Percentiles rank a stretch among this genome's conserved stretches.
Conservation (phyloP, 192 early-diverging fungal genomes). For the Backusella luteola region DNA sequence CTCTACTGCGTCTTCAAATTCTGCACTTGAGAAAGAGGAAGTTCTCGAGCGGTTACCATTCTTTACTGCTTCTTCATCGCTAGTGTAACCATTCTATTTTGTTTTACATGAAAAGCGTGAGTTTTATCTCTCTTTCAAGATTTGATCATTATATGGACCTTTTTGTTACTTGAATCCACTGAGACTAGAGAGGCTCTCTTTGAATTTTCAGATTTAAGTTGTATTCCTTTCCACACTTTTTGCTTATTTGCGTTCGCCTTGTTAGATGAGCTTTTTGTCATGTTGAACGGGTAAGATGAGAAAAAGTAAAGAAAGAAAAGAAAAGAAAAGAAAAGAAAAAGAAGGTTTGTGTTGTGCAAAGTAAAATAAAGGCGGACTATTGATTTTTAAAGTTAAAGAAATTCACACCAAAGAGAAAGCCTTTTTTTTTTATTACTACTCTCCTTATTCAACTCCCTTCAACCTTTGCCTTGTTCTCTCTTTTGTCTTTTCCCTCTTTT, state of each 20-base stretch:
- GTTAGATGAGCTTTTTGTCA: neutral
- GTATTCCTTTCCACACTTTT: neutral
- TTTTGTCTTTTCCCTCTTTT: neutral
- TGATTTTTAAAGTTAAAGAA: constrained; percentile 1
- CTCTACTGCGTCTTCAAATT: constrained; percentile 12
- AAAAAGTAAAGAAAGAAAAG: neutral
- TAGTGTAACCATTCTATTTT: neutral
- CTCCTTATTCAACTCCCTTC: constrained; percentile 1
- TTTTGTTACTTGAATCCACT: neutral
- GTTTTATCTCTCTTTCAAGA: neutral
- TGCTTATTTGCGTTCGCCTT: neutral
- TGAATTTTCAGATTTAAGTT: neutral
- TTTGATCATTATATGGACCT: neutral
- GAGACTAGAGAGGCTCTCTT: constrained; percentile 1
- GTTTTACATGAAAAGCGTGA: neutral
- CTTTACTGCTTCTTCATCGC: neutral
- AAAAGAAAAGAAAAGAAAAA: neutral
- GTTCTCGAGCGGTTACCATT: neutral
- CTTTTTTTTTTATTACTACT: neutral
- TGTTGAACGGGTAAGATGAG: neutral
- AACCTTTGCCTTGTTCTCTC: neutral
- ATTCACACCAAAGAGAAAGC: neutral
- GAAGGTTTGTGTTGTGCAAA: neutral
- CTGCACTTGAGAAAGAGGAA: constrained; percentile 6
- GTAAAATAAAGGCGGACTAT: constrained; percentile 1